Evolutionary conservation across 192 early-diverging fungal species (phyloP).

Genomic region (Coemansia asiatica): DNA sequence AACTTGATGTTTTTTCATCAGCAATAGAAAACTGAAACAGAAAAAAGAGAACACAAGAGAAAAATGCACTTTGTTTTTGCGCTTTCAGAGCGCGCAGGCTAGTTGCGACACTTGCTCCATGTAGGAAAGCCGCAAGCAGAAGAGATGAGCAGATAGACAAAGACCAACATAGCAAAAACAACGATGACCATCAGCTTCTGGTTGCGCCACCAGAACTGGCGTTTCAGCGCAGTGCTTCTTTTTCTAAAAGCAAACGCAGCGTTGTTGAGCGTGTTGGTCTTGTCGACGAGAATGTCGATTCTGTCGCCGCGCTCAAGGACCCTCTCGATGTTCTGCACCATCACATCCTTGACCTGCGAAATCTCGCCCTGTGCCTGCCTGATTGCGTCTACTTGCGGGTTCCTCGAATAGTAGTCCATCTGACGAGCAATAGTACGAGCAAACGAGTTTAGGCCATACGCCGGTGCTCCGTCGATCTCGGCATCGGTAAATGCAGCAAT

Average conservation of each 20-base stretch:
- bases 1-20: too few species aligned
- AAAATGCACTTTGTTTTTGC: neutral
- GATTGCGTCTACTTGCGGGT: constrained; percentile 71
- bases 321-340: constrained; percentile 93
- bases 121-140: constrained; percentile 80
- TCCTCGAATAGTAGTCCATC: constrained; percentile 81
- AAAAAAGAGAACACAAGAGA: neutral
- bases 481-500: constrained; percentile 58
- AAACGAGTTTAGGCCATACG: constrained; percentile 83
- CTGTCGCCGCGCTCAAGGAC: constrained; percentile 86
- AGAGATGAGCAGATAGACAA: constrained; percentile 74
- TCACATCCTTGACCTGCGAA: constrained; percentile 90
- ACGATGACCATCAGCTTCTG: constrained; percentile 76
- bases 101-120: constrained; percentile 56
- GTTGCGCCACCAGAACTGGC: constrained; percentile 96
- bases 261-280: constrained; percentile 84
- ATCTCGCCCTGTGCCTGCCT: constrained; percentile 86
- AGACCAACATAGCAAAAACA: constrained; percentile 60
- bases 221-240: constrained; percentile 77
- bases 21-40: too few species aligned
- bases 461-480: constrained; percentile 58
- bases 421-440: constrained; percentile 73
- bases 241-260: constrained; percentile 89
- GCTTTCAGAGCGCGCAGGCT: neutral
- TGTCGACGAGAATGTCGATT: constrained; percentile 87